Evolutionary conservation across 1,284 basidiomycete species (phyloP).

Genomic region (Heliocybe sulcata): DNA sequence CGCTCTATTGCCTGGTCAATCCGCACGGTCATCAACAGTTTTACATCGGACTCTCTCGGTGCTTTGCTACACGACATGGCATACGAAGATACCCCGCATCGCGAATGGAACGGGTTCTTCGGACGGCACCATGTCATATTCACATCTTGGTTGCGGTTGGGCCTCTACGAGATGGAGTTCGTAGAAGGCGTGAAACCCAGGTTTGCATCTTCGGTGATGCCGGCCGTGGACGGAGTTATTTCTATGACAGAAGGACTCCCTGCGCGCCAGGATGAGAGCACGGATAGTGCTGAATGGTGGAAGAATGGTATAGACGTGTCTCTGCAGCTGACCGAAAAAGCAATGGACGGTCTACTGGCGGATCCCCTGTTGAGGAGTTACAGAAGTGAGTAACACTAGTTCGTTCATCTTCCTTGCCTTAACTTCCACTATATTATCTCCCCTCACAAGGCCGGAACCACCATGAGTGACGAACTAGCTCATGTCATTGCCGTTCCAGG

Average conservation of each 20-base stretch:
- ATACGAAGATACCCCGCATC: slow-evolving; percentile 20
- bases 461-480: too few relatives aligned
- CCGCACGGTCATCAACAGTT: slow-evolving; percentile 20
- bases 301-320: slow-evolving; percentile 19
- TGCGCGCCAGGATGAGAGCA: neutral
- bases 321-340: slow-evolving; percentile 19
- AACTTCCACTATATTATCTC: too few relatives aligned
- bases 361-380: slow-evolving; percentile 14
- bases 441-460: too few relatives aligned
- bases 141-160: slow-evolving; percentile 32
- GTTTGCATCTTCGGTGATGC: slow-evolving; percentile 28
- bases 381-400: neutral
- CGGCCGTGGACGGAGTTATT: slow-evolving; percentile 28
- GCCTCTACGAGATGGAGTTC: slow-evolving; percentile 30
- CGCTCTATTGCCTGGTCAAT: slow-evolving; percentile 20
- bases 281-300: slow-evolving; percentile 15
- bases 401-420: too few relatives aligned
- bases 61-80: slow-evolving; percentile 32
- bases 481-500: too few relatives aligned
- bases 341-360: slow-evolving; percentile 20
- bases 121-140: slow-evolving; percentile 27
- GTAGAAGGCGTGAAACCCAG: slow-evolving; percentile 20
- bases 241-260: slow-evolving; percentile 23
- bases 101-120: slow-evolving; percentile 33
- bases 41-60: slow-evolving; percentile 17